Base-by-base conservation (phyloP, 768 basidiomycete genomes). In the Holtermannia corniformis region DNA sequence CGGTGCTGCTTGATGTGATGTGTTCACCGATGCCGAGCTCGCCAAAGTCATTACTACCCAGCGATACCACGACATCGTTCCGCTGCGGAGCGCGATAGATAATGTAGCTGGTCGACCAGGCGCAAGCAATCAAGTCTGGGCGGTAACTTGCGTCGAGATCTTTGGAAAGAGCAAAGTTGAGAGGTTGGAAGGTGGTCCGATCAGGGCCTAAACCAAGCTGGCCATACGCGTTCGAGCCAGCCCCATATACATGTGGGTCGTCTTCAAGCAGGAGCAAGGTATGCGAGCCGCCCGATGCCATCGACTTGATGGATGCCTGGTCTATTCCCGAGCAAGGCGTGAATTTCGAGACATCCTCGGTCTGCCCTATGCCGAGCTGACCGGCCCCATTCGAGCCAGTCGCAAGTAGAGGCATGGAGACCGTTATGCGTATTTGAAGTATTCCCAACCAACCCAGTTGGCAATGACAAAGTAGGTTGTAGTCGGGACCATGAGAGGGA, bases 371-470 rank as follows among this genome's bases (percentile, higher is more conserved):
- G 2, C 63, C 52, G 5, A 71, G 59, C 46, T 69, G 70, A 12
- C 52, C 62, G 2, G 65, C 57, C 19, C 58, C 59, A 48, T 71
- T 71, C 1, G 70, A 71, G 10, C 70, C 70, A 46, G 58, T 58
- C 1, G 63, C 55, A 16, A 58, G 51, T 0, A 71, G 51, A 14
- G 19, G 37, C n/a, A 43, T n/a, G n/a, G n/a, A n/a, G n/a, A n/a
- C n/a, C n/a, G n/a, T 48, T 72, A 92, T 11, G 89, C 88, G 71
- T 91, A 90, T 42, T 86, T 82, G 69, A 88, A 96, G 72, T 89
- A 95, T 72, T 96, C 90, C 90, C 91, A 96, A 41, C 92, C 92
- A 37, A 93, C 87, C 93, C 93, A 97, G 65, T 96, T 96, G 41
- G 90, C 89, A 63, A 97, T 97, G 49, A 89, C 86, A 71, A 91